These are phyloP conservation scores for Tolypocladium album DNA, from an alignment of 2,329 filamentous ascomycete genomes.

Conservation along the genomic window DNA sequence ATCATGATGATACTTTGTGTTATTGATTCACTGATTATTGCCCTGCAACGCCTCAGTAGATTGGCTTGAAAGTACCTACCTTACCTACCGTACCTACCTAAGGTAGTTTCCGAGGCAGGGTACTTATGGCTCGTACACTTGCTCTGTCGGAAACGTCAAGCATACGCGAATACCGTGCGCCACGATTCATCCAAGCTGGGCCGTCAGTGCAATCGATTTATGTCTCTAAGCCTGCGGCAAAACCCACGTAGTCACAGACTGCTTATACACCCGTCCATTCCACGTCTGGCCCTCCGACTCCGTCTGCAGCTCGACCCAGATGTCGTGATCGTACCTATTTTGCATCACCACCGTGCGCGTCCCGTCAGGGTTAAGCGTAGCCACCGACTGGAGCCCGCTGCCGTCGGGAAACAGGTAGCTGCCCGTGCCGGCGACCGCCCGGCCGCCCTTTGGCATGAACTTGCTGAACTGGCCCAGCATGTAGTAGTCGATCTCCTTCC, in stretches of 20 bases:
- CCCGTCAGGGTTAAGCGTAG: constrained; percentile 33
- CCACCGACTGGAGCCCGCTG: constrained; percentile 31
- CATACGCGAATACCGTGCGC: background rate
- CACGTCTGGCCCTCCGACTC: constrained; percentile 23
- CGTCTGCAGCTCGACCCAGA: constrained; percentile 27
- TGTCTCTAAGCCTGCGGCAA: background rate
- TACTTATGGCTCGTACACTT: background rate
- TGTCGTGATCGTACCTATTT: constrained; percentile 33
- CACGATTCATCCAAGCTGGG: background rate
- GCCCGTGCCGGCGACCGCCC: constrained; percentile 28
- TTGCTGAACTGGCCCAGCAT: constrained; percentile 41
- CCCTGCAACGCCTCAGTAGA: background rate
- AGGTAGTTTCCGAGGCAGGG: too few relatives aligned
- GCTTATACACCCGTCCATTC: constrained; percentile 9
- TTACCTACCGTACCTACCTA: too few relatives aligned
- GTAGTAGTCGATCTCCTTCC: constrained; percentile 38
- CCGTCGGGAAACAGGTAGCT: constrained; percentile 30
- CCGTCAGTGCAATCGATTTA: background rate
- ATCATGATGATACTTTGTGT: background rate
- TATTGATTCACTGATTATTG: background rate
- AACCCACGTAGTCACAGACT: background rate
- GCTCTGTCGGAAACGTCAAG: too few relatives aligned
- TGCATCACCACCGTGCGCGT: constrained; percentile 30
- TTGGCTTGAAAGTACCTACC: background rate
- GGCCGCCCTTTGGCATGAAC: constrained; percentile 34